Base-by-base conservation (phyloP, 2,329 filamentous ascomycete genomes). In the Fusarium humuli region DNA sequence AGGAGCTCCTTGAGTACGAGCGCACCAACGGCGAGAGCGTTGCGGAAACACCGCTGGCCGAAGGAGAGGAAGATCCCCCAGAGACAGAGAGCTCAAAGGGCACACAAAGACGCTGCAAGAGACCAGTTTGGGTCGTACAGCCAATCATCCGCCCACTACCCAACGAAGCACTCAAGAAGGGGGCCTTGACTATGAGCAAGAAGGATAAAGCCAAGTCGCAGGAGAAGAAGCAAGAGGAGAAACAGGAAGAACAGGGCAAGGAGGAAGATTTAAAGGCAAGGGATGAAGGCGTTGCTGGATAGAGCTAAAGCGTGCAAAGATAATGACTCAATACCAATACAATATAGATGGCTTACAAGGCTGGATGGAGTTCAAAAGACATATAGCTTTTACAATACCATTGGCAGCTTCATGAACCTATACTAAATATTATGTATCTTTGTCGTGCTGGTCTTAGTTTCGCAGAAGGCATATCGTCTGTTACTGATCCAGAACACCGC, bases 41-140 rank as follows among this genome's bases (percentile, higher is more conserved):
- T 59, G 83, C 81, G 32, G 83, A 83, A 45, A 63, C 71, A 12
- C 72, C 71, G 12, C 73, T 75, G 18, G 57, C 61, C 2, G 77
- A 74, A 2, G 76, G 77, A 5, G 79, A 77, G 7, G 78, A 76
- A 13, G 78, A 79, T 40, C 79, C 83, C 5, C 79, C 77, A 2
- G 84, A 86, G 48, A 80, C 81, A 0, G 85, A 89, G 75, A 91
- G 87, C 77, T 92, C 90, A 7, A 81, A 89, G 20, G 89, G 87
- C 11, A 90, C 92, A 1, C 89, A 96, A 27, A 88, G 87, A 58
- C 84, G 88, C 65, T 97, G 94, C 76, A 91, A 90, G 78, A 83
- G 94, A 69, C 94, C 94, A 91, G 88, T 55, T 14, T 98, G 94
- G 93, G 86, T 97, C 6, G 94, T 90, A 55, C 94, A 98, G 82